A percentile compares a stretch with the other conserved stretches of the same genome.
These are phyloP conservation scores for Inga laurina DNA, from an alignment of 306 rosid species.

Conservation along the genomic window DNA sequence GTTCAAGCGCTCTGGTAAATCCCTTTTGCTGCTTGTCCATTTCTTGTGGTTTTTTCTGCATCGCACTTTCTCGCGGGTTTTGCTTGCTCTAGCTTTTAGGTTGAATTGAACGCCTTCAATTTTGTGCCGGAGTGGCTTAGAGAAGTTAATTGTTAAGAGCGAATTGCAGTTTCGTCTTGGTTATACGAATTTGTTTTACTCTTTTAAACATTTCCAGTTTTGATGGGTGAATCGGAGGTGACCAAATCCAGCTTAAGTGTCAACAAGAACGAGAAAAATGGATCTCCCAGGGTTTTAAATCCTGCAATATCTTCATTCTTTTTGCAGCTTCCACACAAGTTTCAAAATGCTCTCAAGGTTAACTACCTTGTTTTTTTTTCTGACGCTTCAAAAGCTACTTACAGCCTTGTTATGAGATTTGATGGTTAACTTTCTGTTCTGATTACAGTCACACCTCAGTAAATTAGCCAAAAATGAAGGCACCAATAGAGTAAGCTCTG, in stretches of 20 bases:
- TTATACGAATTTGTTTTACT: constrained; percentile 1
- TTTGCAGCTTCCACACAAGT: constrained; percentile 67
- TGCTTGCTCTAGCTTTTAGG: constrained; percentile 24
- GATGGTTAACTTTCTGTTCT: background rate
- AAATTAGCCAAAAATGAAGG: constrained; percentile 56
- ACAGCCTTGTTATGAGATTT: constrained; percentile 13
- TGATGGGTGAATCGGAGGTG: constrained; percentile 61
- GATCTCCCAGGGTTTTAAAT: constrained; percentile 44
- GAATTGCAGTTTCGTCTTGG: constrained; percentile 14
- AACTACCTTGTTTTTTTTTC: constrained; percentile 4
- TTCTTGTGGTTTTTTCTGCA: background rate
- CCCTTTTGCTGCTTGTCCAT: constrained; percentile 14
- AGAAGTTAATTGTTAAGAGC: background rate
- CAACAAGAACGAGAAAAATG: constrained; percentile 44
- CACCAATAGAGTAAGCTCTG: constrained; percentile 37
- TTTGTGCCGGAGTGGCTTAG: background rate
- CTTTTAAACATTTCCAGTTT: constrained; percentile 37
- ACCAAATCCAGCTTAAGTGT: constrained; percentile 39
- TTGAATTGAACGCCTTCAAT: constrained; percentile 23
- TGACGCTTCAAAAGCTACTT: constrained; percentile 10
- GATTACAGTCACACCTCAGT: constrained; percentile 65
- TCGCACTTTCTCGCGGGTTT: constrained; percentile 17
- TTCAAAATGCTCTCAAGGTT: constrained; percentile 75
- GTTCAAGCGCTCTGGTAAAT: background rate
- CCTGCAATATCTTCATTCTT: constrained; percentile 58